These are phyloP conservation scores for Nannizziopsis arthrosporioides DNA, from an alignment of 2,329 filamentous ascomycete genomes.

Conservation along the genomic window DNA sequence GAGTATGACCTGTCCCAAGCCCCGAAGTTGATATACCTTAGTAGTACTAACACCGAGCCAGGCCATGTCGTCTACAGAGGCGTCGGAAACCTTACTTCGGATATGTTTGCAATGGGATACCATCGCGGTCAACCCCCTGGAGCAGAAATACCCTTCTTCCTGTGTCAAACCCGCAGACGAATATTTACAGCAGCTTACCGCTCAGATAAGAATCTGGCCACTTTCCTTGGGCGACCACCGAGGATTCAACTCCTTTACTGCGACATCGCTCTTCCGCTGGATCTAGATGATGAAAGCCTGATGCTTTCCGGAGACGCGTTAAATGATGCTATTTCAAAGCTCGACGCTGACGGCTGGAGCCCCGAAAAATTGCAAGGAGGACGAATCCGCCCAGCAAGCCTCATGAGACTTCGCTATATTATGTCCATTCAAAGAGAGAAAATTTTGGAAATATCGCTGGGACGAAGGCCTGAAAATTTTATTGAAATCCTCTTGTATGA, in stretches of 20 bases:
- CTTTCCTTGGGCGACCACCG: constrained; percentile 23
- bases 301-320: constrained; percentile 11
- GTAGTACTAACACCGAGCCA: constrained; percentile 6
- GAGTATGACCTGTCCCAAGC: constrained; percentile 9
- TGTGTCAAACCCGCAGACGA: constrained; percentile 20
- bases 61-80: constrained; percentile 16
- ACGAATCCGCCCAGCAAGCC: constrained; percentile 14
- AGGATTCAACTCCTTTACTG: constrained; percentile 23
- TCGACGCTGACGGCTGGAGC: constrained; percentile 19
- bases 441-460: constrained; percentile 19
- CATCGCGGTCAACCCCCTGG: constrained; percentile 12
- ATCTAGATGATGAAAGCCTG: constrained; percentile 22
- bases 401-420: constrained; percentile 17
- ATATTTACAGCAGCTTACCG: constrained; percentile 21
- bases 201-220: constrained; percentile 23
- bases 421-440: constrained; percentile 19
- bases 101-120: constrained; percentile 15
- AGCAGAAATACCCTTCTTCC: constrained; percentile 19
- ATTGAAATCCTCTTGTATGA: constrained; percentile 10
- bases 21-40: no score
- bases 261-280: constrained; percentile 20
- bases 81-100: constrained; percentile 17
- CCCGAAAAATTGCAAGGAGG: constrained; percentile 9
- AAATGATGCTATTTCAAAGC: constrained; percentile 12
- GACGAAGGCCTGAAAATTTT: constrained; percentile 11